Base-by-base conservation (phyloP, 2,329 filamentous ascomycete genomes). In the Conoideocrella luteorostrata region DNA sequence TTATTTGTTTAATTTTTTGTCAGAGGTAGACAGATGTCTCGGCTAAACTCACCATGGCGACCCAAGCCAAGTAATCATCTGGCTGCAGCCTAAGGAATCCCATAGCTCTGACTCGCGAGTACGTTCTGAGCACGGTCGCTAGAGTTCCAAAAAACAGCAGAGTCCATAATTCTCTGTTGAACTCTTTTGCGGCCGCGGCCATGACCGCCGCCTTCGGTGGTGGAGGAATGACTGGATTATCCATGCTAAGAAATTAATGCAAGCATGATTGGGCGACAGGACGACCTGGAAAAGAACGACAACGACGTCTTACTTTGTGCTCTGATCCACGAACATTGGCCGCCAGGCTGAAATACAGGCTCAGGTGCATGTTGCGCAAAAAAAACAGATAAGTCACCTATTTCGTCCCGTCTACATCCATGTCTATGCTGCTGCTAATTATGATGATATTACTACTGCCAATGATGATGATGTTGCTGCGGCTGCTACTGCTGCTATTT, bases 21-120 rank as follows among this genome's bases (percentile, higher is more conserved):
- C n/a, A n/a, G 17, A 34, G 30, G 15, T 7, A 36, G 34, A 9
- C 4, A 22, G 22, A 6, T 22, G 7, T 18, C 34, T 39, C 13
- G 26, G 20, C 9, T n/a, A 9, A 23, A 50, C 59, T 41, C 39
- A 80, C 74, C 47, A 68, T 67, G 5, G 71, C 76, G 15, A 78
- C n/a, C 35, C 72, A 58, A 60, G 80, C 77, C 23, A 83, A 54
- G 51, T 76, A 80, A 48, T 84, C 80, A 56, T 82, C 79, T 1
- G 69, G 63, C 50, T 70, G 66, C 44, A 82, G 69, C n/a, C 67
- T 65, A 44, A 58, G 62, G 29, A 70, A 60, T 12, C 78, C 77
- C 2, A 71, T 69, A 10, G 64, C 59, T 24, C 56, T 63, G 50
- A 72, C 63, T 37, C 79, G 66, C 9, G 74, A 68, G 41, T 67